Conservation (phyloP, 192 early-diverging fungal genomes). For the Fimicolochytrium jonesii region DNA sequence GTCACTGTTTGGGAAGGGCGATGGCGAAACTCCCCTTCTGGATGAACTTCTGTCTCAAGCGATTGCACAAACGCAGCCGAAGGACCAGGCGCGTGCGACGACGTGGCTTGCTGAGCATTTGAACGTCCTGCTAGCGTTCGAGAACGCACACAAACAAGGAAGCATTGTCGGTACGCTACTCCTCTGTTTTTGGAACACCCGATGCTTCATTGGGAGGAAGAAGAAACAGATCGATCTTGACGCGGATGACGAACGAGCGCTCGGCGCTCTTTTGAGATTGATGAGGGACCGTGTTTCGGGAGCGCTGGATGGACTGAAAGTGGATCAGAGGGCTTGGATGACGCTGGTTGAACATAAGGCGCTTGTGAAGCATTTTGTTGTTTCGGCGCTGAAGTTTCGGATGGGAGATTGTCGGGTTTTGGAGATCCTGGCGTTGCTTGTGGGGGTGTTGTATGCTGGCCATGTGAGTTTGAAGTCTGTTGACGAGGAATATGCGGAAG, state of each 20-base stretch:
- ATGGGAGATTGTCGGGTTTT: too few relatives aligned
- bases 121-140: not conserved
- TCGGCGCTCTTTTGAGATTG: too few relatives aligned
- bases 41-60: not conserved
- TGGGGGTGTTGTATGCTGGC: conserved; percentile 3
- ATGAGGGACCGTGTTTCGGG: too few relatives aligned
- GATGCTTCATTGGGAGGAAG: too few relatives aligned
- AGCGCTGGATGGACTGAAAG: too few relatives aligned
- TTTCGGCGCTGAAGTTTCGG: conserved; percentile 24
- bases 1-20: not conserved
- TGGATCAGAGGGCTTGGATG: too few relatives aligned
- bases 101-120: conserved; percentile 2
- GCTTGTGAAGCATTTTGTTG: conserved; percentile 17
- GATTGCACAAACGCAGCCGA: not conserved
- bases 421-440: too few relatives aligned
- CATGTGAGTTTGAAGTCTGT: conserved; percentile 1
- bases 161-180: not conserved
- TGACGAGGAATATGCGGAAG: not conserved
- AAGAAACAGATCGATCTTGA: too few relatives aligned
- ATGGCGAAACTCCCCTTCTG: not conserved
- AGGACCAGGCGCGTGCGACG: not conserved
- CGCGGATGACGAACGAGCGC: too few relatives aligned
- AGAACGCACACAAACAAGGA: not conserved
- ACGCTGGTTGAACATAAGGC: not conserved
- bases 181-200: not conserved